Base-by-base conservation (phyloP, 192 early-diverging fungal genomes). In the Podila clonocystis region DNA sequence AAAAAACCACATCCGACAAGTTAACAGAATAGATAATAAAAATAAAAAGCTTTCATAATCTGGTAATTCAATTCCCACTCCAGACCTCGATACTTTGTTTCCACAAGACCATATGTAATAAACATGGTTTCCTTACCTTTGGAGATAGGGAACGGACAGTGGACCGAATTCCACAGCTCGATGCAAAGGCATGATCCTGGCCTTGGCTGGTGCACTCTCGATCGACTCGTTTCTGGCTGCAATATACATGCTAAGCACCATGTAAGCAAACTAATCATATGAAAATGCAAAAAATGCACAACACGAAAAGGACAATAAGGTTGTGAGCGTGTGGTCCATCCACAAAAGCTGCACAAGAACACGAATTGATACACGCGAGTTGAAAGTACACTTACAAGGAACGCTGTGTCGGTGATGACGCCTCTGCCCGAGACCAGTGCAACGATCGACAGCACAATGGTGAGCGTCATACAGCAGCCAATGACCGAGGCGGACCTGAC, bases 191-290 rank as follows among this genome's bases (percentile, higher is more conserved):
- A 79, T 79, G 22, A 79, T 68, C 58, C 48, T 70, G 34, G 65
- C 59, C 62, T 72, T 72, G n/a, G 63, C 20, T n/a, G 69, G 76
- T 20, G 60, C 65, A 24, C 64, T 79, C 34, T 79, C 76, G n/a
- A 79, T 72, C 4, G 70, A 69, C 61, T 79, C 76, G 61, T 79
- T 79, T 26, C 76, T 79, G n/a, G 76, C 76, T 26, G 76, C 76
- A 36, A 79, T 79, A 17, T 79, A 79, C 76, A 79, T 79, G 63
- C 70, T 79, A 65, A 79, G 71, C 24, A 79, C 76, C 69, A 79
- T 79, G 24, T 79, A 79, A 5, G 76, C 76, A 64, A 79, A 79
- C 76, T 79, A 45, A 15, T 45, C 41, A 45, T 45, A 45, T 45
- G 41, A 45, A 45, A 45, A 45, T 45, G 41, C 41, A 45, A 9